phyloP scores from a whole-genome alignment of 331 rosid genomes.

The Malus hybrid region DNA sequence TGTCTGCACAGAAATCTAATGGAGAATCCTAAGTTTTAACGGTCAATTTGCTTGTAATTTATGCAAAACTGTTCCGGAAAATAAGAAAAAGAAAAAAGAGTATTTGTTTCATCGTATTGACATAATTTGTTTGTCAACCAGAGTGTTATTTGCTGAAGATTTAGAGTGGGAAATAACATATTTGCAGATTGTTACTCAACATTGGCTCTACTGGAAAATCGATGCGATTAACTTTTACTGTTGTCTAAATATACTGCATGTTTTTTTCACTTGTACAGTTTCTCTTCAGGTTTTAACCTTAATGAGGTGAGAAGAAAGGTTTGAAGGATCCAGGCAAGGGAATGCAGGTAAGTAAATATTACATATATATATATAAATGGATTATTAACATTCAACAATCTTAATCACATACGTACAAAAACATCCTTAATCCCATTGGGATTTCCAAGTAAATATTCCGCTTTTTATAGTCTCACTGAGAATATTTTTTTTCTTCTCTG shows the following conservation, averaged over 20 bases:
- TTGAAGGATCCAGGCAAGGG: too few relatives aligned
- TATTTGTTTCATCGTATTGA: conserved; percentile 22
- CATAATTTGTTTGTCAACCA: conserved; percentile 28
- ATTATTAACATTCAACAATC: too few relatives aligned
- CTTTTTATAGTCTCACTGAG: neutral
- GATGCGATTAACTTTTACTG: conserved; percentile 6
- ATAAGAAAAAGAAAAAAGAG: conserved; percentile 3
- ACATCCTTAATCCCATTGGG: neutral
- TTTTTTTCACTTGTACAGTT: neutral
- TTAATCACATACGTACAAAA: neutral
- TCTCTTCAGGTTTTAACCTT: neutral
- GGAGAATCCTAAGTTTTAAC: conserved; percentile 40
- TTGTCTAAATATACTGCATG: neutral
- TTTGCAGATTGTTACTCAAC: conserved; percentile 31
- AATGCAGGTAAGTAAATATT: too few relatives aligned
- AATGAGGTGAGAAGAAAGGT: too few relatives aligned
- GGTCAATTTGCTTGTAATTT: conserved; percentile 22
- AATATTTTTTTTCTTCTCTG: neutral
- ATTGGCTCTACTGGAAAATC: conserved; percentile 28
- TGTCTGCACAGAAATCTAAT: conserved; percentile 68
- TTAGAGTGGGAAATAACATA: conserved; percentile 28
- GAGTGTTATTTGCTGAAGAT: conserved; percentile 43
- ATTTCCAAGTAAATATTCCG: neutral
- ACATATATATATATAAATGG: too few relatives aligned
- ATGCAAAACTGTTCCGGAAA: conserved; percentile 14